phyloP scores from a whole-genome alignment of 768 basidiomycete genomes.

The Amanita brunnescens region DNA sequence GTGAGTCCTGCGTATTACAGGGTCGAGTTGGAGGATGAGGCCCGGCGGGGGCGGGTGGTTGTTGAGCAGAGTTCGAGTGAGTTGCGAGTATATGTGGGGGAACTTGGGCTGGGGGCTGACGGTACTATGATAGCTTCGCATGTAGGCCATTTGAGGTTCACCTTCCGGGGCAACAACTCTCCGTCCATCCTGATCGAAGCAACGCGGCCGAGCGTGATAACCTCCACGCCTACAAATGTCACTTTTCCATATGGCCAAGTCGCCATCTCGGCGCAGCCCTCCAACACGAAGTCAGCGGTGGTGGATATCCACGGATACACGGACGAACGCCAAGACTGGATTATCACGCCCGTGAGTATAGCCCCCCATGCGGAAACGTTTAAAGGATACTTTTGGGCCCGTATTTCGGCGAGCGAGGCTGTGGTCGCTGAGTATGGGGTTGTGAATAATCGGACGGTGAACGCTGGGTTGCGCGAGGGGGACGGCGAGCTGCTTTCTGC shows the following conservation, averaged over 20 bases:
- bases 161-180: slow-evolving; percentile 31
- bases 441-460: slow-evolving; percentile 33
- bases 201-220: slow-evolving; percentile 51
- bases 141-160: slow-evolving; percentile 67
- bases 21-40: slow-evolving; percentile 42
- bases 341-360: slow-evolving; percentile 49
- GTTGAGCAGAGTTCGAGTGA: slow-evolving; percentile 57
- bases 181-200: slow-evolving; percentile 62
- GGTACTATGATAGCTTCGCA: slow-evolving; percentile 45
- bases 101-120: not conserved
- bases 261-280: slow-evolving; percentile 27
- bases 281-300: slow-evolving; percentile 27
- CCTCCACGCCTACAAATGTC: slow-evolving; percentile 36
- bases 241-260: slow-evolving; percentile 50
- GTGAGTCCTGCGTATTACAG: slow-evolving; percentile 40
- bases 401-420: slow-evolving; percentile 30
- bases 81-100: slow-evolving; percentile 14
- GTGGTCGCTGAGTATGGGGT: slow-evolving; percentile 31
- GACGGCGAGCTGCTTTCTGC: too few relatives aligned
- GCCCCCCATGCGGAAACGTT: slow-evolving; percentile 31
- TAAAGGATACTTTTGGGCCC: slow-evolving; percentile 51
- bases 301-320: slow-evolving; percentile 46
- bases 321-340: slow-evolving; percentile 62
- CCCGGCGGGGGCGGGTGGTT: slow-evolving; percentile 35
- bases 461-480: slow-evolving; percentile 20